Percentiles rank a stretch among this genome's conserved stretches.
phyloP scores from a whole-genome alignment of 2,329 filamentous ascomycete genomes.

The Leptosphaerulina australis region DNA sequence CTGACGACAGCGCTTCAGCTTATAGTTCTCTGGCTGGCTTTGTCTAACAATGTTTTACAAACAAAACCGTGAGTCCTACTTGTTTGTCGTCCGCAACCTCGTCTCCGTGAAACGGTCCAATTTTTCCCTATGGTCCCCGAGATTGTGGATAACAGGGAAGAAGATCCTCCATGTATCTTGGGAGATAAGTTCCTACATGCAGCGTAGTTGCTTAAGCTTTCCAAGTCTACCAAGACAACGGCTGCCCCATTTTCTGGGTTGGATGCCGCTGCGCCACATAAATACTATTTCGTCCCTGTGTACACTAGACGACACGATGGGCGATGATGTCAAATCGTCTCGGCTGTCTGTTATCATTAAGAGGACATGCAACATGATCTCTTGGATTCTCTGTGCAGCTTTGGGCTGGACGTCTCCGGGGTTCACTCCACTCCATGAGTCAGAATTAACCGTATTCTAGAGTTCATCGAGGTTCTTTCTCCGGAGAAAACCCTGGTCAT shows the following conservation, averaged over 20 bases:
- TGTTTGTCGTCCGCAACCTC: not conserved
- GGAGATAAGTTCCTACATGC: constrained; percentile 10
- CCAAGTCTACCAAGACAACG: constrained; percentile 1
- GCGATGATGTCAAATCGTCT: not conserved
- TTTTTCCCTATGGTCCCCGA: not conserved
- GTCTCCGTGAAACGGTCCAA: not conserved
- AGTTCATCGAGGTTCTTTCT: not conserved
- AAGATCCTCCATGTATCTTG: constrained; percentile 2
- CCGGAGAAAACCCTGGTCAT: not conserved
- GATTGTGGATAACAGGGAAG: not conserved
- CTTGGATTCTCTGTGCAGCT: not conserved
- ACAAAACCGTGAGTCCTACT: too few relatives aligned
- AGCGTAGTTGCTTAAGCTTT: constrained; percentile 11
- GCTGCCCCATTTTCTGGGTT: constrained; percentile 3
- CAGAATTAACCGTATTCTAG: constrained; percentile 1
- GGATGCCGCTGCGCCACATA: not conserved
- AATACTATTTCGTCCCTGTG: not conserved
- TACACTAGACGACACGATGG: not conserved
- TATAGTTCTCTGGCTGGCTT: too few relatives aligned
- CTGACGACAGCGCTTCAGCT: not conserved
- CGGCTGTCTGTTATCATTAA: too few relatives aligned
- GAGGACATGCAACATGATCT: not conserved
- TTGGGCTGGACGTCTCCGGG: constrained; percentile 1
- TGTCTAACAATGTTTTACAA: too few relatives aligned
- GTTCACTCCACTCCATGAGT: not conserved